A percentile compares a stretch with the other conserved stretches of the same genome.
phyloP scores from a whole-genome alignment of 805 yeast genomes.

The Candida sanyiensis region DNA sequence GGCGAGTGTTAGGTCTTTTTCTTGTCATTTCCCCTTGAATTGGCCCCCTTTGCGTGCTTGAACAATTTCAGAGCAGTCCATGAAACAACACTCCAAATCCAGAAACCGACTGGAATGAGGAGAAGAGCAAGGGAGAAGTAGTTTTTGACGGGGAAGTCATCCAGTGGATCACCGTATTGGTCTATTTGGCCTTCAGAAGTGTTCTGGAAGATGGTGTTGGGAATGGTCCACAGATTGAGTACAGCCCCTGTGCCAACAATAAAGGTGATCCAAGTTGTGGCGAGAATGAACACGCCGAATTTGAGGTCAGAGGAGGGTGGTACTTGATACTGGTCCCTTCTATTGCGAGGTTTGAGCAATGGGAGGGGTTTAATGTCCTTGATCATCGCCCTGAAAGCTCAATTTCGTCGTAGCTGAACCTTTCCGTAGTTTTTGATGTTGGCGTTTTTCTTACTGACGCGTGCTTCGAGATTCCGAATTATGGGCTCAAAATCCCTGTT shows the following conservation, averaged over 20 bases:
- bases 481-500: too few relatives aligned
- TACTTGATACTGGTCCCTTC: background rate
- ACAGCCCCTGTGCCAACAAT: slow-evolving; percentile 10
- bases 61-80: slow-evolving; percentile 82
- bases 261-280: slow-evolving; percentile 11
- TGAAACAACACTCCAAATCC: slow-evolving; percentile 69
- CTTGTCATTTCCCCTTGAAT: background rate
- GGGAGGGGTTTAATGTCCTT: slow-evolving; percentile 11
- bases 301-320: slow-evolving; percentile 5
- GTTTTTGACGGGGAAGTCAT: slow-evolving; percentile 33
- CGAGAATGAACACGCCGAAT: slow-evolving; percentile 14
- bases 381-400: background rate
- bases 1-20: too few relatives aligned
- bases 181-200: slow-evolving; percentile 1
- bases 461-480: too few relatives aligned
- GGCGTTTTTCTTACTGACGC: too few relatives aligned
- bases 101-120: slow-evolving; percentile 33
- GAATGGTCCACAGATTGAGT: slow-evolving; percentile 11
- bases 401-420: too few relatives aligned
- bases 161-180: slow-evolving; percentile 13
- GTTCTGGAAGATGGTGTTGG: slow-evolving; percentile 10
- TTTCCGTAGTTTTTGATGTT: too few relatives aligned
- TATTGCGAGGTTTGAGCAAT: slow-evolving; percentile 11
- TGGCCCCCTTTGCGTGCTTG: slow-evolving; percentile 68
- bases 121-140: slow-evolving; percentile 33